Evolutionary conservation across 352 stramenopile genomes (phyloP).

Genomic region (Phytophthora melonis): DNA sequence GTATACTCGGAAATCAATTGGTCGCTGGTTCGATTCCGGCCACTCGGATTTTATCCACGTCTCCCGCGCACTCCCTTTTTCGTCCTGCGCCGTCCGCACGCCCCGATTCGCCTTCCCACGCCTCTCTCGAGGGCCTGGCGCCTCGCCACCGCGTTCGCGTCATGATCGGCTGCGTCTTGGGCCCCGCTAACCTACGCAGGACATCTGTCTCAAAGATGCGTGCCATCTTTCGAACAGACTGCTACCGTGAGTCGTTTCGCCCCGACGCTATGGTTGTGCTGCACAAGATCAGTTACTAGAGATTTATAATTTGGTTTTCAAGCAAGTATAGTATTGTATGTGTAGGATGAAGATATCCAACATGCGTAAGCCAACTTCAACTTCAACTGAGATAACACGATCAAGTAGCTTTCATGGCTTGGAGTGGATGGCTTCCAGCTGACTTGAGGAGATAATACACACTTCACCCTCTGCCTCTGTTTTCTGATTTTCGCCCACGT

Average conservation of each 20-base stretch:
- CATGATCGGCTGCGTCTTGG: too few relatives aligned
- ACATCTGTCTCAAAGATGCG: accelerated
- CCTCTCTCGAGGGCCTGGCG: too few relatives aligned
- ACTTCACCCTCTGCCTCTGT: not conserved
- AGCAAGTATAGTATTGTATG: conserved; percentile 4
- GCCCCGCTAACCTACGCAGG: too few relatives aligned
- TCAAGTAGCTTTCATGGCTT: conserved; percentile 15
- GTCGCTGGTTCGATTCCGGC: too few relatives aligned
- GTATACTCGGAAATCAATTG: not conserved
- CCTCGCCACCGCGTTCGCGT: too few relatives aligned
- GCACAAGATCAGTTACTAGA: not conserved
- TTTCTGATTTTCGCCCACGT: not conserved
- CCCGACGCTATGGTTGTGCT: conserved; percentile 12
- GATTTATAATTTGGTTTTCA: not conserved
- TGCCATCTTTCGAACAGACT: too few relatives aligned
- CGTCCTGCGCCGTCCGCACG: too few relatives aligned
- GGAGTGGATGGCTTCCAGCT: conserved; percentile 19
- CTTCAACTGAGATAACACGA: conserved; percentile 3
- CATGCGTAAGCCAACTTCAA: conserved; percentile 19
- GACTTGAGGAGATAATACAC: conserved; percentile 15
- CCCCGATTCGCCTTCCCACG: too few relatives aligned
- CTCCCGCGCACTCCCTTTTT: too few relatives aligned
- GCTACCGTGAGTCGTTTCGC: not conserved
- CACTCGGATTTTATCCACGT: too few relatives aligned
- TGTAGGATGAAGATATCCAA: conserved; percentile 23